phyloP scores from a whole-genome alignment of 2,329 filamentous ascomycete species.

The Penicillium occitanis region DNA sequence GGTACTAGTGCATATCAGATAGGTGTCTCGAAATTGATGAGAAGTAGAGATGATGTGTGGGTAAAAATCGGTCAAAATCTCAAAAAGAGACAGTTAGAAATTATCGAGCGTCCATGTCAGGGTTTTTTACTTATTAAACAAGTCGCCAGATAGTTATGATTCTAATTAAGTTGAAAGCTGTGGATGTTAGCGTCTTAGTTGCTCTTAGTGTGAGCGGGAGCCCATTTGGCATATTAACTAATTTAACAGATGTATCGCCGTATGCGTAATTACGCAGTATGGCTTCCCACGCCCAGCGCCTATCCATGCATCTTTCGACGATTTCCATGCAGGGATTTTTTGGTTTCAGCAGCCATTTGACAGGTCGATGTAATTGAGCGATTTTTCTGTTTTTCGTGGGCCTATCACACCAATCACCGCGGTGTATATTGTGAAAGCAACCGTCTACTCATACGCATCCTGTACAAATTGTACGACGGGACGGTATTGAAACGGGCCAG shows the following conservation, averaged over 20 bases:
- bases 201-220: neutral
- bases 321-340: neutral
- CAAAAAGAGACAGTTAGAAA: neutral
- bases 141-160: neutral
- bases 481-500: constrained; percentile 6
- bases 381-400: neutral
- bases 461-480: neutral
- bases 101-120: neutral
- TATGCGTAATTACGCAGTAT: constrained; percentile 5
- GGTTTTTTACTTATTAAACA: neutral
- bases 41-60: neutral
- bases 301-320: neutral
- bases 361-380: neutral
- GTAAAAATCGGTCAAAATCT: neutral
- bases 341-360: neutral
- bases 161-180: constrained; percentile 3
- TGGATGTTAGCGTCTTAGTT: constrained; percentile 5
- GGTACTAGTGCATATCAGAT: neutral
- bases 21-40: too few relatives aligned
- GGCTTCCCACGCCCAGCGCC: neutral
- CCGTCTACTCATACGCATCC: neutral
- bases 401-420: neutral
- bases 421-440: neutral
- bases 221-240: neutral
- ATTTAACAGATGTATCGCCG: neutral